A percentile compares a stretch with the other conserved stretches of the same genome.
phyloP scores from a whole-genome alignment of 371 early-diverging fungal genomes.

The Actinomucor elegans region DNA sequence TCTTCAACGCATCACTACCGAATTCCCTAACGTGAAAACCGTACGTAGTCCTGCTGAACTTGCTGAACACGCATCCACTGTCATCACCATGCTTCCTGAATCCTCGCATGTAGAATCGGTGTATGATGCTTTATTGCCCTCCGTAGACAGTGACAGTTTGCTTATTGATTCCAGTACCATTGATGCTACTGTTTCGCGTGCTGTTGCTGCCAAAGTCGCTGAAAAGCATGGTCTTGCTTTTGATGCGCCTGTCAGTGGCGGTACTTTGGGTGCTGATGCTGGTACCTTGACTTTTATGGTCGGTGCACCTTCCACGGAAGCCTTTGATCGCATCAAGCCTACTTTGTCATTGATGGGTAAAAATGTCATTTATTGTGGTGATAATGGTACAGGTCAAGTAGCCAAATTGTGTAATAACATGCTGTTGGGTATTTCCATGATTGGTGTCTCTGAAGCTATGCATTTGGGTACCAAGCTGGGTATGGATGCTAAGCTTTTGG shows the following conservation, averaged over 20 bases:
- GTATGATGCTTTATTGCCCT: slow-evolving; percentile 69
- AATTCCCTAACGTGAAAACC: slow-evolving; percentile 46
- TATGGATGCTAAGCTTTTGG: slow-evolving; percentile 87
- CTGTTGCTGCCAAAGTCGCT: slow-evolving; percentile 61
- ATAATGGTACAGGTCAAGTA: slow-evolving; percentile 86
- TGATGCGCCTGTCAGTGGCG: slow-evolving; percentile 97
- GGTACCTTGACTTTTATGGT: slow-evolving; percentile 98
- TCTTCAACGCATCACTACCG: slow-evolving; percentile 49
- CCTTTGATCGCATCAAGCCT: slow-evolving; percentile 68
- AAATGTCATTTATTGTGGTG: slow-evolving; percentile 92
- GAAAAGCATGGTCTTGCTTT: slow-evolving; percentile 68
- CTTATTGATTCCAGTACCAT: slow-evolving; percentile 94
- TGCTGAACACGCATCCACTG: slow-evolving; percentile 68
- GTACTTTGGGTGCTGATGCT: slow-evolving; percentile 85
- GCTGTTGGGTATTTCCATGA: slow-evolving; percentile 92
- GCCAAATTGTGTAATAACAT: slow-evolving; percentile 98
- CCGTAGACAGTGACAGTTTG: slow-evolving; percentile 49
- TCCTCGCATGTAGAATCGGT: slow-evolving; percentile 77
- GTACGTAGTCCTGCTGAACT: slow-evolving; percentile 69
- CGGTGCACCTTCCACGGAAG: slow-evolving; percentile 64
- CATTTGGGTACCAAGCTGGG: slow-evolving; percentile 85
- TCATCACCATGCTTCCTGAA: slow-evolving; percentile 94
- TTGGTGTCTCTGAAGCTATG: slow-evolving; percentile 92
- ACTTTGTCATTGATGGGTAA: slow-evolving; percentile 86
- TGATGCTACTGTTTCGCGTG: slow-evolving; percentile 70